Percentiles rank a stretch among this genome's conserved stretches.
These are phyloP conservation scores for Quercus tomentella DNA, from an alignment of 331 rosid species.

Conservation along the genomic window DNA sequence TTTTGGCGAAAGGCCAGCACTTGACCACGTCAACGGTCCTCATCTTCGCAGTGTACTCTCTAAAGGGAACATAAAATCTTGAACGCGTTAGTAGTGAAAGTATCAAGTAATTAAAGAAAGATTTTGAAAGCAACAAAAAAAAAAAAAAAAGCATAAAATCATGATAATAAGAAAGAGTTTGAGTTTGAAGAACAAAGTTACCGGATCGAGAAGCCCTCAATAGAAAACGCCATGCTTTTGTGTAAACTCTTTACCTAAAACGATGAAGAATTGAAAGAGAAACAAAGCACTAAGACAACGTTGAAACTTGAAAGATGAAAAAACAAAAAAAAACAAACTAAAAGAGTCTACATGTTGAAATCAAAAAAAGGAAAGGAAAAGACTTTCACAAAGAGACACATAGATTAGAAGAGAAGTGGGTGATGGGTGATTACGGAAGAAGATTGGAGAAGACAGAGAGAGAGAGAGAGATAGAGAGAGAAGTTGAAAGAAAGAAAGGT, in stretches of 20 bases:
- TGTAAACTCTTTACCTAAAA: no score
- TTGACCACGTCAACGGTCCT: constrained; percentile 58
- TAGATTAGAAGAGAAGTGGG: no score
- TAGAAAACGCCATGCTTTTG: constrained; percentile 53
- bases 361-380: background rate
- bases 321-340: no score
- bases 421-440: no score
- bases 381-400: background rate
- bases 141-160: no score
- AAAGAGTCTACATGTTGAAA: background rate
- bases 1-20: constrained; percentile 64
- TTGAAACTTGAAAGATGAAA: background rate
- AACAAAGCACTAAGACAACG: background rate
- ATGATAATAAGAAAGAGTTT: no score
- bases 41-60: constrained; percentile 75
- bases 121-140: background rate
- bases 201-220: constrained; percentile 87
- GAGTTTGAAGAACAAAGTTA: background rate
- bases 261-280: no score
- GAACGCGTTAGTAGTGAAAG: background rate
- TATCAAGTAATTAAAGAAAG: background rate
- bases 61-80: constrained; percentile 15
- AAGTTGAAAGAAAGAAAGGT: background rate
- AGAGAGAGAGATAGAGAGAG: background rate
- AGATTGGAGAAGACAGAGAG: background rate